A percentile compares a stretch with the other conserved stretches of the same genome.
Conservation (phyloP, 169 alveolate species). For the Cyclospora cayetanensis region DNA sequence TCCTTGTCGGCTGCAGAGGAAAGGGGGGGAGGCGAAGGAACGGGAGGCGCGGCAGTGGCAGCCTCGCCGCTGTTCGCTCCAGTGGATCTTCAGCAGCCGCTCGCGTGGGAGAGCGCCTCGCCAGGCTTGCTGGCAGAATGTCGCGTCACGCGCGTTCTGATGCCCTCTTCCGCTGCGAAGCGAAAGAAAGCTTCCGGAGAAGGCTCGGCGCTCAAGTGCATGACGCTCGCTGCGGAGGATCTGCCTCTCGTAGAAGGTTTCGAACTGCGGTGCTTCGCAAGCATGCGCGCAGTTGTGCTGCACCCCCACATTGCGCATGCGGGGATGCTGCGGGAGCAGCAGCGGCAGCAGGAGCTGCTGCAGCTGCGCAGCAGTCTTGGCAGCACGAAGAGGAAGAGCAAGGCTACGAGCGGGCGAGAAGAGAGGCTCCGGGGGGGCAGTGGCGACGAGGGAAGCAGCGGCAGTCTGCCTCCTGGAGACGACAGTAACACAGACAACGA, state of each 20-base stretch:
- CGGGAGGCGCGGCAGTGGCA: background rate
- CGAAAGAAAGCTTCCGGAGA: background rate
- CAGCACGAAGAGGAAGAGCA: too few species aligned
- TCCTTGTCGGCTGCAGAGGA: background rate
- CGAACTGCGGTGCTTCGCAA: background rate
- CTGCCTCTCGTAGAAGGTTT: background rate
- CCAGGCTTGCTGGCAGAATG: too few species aligned
- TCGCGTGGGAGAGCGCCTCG: too few species aligned
- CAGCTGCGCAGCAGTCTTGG: slow-evolving; percentile 29
- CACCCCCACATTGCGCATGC: slow-evolving; percentile 29
- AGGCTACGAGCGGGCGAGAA: background rate
- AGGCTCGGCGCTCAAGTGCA: too few species aligned
- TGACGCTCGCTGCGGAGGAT: too few species aligned
- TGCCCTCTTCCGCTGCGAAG: too few species aligned
- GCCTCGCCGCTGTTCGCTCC: too few species aligned
- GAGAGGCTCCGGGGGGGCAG: background rate
- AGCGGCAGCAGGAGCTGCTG: slow-evolving; percentile 19
- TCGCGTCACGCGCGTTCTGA: too few species aligned
- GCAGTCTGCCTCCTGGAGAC: too few species aligned
- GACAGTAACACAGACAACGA: background rate
- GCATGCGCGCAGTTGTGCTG: slow-evolving; percentile 40
- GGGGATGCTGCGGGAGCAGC: slow-evolving; percentile 52
- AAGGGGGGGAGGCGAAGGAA: background rate
- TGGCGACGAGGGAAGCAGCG: background rate
- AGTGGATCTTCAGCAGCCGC: too few species aligned